These are phyloP conservation scores for Opeltia flavorubescens DNA, from an alignment of 495 filamentous ascomycete genomes.

Conservation along the genomic window DNA sequence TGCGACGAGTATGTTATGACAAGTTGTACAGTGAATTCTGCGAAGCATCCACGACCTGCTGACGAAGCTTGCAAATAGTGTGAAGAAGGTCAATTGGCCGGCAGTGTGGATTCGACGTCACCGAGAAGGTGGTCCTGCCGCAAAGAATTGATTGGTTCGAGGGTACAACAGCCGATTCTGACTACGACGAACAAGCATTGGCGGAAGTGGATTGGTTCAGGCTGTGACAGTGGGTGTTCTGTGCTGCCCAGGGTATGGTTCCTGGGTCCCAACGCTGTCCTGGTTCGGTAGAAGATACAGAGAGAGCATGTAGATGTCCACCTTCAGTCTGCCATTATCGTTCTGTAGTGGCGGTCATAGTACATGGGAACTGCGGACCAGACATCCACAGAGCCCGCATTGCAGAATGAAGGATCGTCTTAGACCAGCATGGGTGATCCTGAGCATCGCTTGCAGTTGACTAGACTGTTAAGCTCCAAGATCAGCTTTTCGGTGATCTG, in stretches of 20 bases:
- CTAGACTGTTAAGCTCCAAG: not conserved
- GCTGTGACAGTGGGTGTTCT: not conserved
- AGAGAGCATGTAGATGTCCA: no score
- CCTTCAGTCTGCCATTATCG: no score
- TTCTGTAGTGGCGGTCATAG: not conserved
- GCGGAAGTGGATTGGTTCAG: not conserved
- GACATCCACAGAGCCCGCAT: no score
- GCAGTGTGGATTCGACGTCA: constrained; percentile 3
- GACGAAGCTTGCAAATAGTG: not conserved
- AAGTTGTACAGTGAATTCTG: not conserved
- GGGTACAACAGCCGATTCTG: not conserved
- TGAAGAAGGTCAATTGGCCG: not conserved
- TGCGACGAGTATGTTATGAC: not conserved
- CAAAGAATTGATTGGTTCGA: not conserved
- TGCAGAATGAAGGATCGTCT: no score
- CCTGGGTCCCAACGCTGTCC: not conserved
- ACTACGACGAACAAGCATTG: not conserved
- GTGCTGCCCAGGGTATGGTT: not conserved
- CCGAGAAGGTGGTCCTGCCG: constrained; percentile 3
- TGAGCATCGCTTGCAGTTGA: not conserved
- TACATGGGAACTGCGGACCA: not conserved
- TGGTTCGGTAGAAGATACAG: not conserved
- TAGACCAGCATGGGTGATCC: not conserved
- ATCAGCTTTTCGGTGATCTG: not conserved
- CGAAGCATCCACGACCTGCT: not conserved